Evolutionary conservation across 2,329 filamentous ascomycete genomes (phyloP).

Genomic region (Coniochaeta prunicola): DNA sequence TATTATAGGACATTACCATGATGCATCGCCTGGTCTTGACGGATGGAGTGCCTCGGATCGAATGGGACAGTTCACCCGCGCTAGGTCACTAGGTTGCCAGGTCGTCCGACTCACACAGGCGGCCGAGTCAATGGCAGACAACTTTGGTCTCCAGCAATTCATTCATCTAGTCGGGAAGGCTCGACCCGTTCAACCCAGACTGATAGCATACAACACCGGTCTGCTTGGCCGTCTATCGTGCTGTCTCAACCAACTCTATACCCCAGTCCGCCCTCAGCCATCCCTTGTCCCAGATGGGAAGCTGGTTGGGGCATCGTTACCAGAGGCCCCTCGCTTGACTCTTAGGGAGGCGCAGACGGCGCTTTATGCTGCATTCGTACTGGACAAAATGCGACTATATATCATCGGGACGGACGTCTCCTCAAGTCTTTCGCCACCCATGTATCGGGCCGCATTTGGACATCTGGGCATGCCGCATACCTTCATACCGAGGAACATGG

Average conservation of each 20-base stretch:
- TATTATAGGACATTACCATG: background rate
- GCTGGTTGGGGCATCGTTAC: background rate
- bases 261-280: background rate
- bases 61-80: background rate
- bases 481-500: background rate
- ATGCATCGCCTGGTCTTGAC: background rate
- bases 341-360: background rate
- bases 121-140: background rate
- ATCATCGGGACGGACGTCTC: background rate
- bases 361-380: background rate
- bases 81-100: background rate
- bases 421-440: background rate
- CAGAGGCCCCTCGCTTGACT: background rate
- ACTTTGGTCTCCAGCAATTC: background rate
- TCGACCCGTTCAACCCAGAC: background rate
- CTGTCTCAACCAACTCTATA: background rate
- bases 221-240: background rate
- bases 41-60: background rate
- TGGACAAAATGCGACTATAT: background rate
- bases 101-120: background rate
- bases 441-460: background rate
- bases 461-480: background rate
- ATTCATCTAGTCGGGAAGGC: background rate
- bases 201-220: background rate
- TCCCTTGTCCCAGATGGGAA: background rate